Evolutionary conservation across 2,329 filamentous ascomycete genomes (phyloP).

Genomic region (Ophiostoma triangulosporum): DNA sequence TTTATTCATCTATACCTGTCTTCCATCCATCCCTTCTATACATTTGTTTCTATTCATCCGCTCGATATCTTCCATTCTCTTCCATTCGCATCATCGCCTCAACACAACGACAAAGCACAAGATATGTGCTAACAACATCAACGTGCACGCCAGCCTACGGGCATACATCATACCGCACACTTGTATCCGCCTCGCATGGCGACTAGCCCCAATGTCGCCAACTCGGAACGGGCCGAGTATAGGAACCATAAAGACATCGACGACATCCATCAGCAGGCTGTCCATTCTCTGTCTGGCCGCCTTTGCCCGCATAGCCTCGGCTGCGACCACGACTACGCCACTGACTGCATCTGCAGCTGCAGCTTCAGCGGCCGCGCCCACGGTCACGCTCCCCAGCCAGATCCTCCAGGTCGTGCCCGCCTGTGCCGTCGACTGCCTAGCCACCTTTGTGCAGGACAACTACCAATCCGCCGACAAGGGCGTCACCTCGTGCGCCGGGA

Average conservation of each 20-base stretch:
- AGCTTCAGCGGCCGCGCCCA: background rate
- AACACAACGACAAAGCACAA: background rate
- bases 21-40: too few species aligned
- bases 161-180: background rate
- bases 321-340: background rate
- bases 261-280: slow-evolving; percentile 8
- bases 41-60: too few species aligned
- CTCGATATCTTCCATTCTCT: too few species aligned
- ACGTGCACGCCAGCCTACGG: background rate
- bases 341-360: background rate
- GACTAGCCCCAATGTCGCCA: background rate
- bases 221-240: background rate
- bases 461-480: slow-evolving; percentile 27
- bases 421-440: slow-evolving; percentile 49
- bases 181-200: slow-evolving; percentile 1
- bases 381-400: slow-evolving; percentile 16
- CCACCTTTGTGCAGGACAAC: slow-evolving; percentile 47
- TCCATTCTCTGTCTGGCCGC: background rate
- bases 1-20: background rate
- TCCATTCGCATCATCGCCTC: background rate
- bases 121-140: background rate
- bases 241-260: slow-evolving; percentile 25
- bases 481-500: slow-evolving; percentile 29
- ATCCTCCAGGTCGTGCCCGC: slow-evolving; percentile 34
- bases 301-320: background rate